A percentile compares a stretch with the other conserved stretches of the same genome.
Evolutionary conservation across 805 yeast species (phyloP).

Genomic region (Isabelozyma pseudorhagii): DNA sequence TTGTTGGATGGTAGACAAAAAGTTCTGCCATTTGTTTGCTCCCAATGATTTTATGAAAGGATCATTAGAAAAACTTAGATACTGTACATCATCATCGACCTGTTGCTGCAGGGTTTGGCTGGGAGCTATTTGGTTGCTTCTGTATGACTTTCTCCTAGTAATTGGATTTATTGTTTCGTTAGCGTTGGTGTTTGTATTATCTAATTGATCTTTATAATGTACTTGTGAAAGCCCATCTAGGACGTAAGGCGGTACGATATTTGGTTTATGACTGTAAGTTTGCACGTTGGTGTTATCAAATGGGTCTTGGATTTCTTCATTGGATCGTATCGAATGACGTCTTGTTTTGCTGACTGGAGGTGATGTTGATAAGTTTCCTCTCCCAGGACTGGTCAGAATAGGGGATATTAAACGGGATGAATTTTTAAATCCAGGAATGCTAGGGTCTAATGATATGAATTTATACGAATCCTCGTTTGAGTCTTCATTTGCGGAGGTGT

Average conservation of each 20-base stretch:
- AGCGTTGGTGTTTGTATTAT: slow-evolving; percentile 26
- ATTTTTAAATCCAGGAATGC: not conserved
- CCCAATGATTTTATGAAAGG: slow-evolving; percentile 31
- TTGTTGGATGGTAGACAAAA: slow-evolving; percentile 44
- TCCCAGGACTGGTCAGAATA: not conserved
- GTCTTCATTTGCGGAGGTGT: not conserved
- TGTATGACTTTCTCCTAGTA: not conserved
- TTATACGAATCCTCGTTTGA: not conserved
- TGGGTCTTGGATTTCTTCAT: slow-evolving; percentile 14
- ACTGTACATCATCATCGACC: slow-evolving; percentile 27
- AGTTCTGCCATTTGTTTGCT: slow-evolving; percentile 50
- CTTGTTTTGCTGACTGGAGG: not conserved
- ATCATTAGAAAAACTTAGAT: slow-evolving; percentile 34
- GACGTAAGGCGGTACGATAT: slow-evolving; percentile 60
- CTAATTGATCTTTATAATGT: slow-evolving; percentile 36
- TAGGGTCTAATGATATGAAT: not conserved
- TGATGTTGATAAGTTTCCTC: not conserved
- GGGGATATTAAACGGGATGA: not conserved
- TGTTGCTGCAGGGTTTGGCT: not conserved
- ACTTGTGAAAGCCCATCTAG: slow-evolving; percentile 50
- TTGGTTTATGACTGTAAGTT: slow-evolving; percentile 34
- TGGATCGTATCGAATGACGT: not conserved
- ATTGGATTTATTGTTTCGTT: slow-evolving; percentile 6
- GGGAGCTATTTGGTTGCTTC: not conserved
- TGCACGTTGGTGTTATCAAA: slow-evolving; percentile 24